A percentile compares a stretch with the other conserved stretches of the same genome.
Evolutionary conservation across 2,329 filamentous ascomycete genomes (phyloP).

Genomic region (Trichoderma cornu-damae): DNA sequence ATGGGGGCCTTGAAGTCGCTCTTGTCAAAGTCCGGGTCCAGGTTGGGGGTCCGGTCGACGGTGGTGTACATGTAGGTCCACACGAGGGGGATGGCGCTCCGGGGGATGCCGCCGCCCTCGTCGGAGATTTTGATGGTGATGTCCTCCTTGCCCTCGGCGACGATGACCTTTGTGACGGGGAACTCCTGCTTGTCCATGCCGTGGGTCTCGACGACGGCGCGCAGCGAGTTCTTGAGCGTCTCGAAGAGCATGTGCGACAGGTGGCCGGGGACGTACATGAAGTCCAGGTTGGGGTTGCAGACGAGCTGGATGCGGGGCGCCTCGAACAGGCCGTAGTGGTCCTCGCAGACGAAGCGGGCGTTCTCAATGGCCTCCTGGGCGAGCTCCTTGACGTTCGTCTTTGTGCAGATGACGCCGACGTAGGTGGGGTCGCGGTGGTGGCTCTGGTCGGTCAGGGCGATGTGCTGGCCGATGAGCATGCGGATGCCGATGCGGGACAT

Average conservation of each 20-base stretch:
- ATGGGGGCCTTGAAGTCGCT: constrained; percentile 99
- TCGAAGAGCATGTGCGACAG: constrained; percentile 99
- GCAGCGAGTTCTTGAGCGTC: constrained; percentile 95
- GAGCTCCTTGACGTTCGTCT: constrained; percentile 91
- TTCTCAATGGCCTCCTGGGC: constrained; percentile 98
- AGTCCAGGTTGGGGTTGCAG: constrained; percentile 88
- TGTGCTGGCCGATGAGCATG: constrained; percentile 98
- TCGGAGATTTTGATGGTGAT: constrained; percentile 99
- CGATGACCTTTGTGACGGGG: constrained; percentile 93
- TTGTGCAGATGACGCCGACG: constrained; percentile 98
- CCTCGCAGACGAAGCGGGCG: constrained; percentile 96
- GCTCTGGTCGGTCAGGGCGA: constrained; percentile 89
- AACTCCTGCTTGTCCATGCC: constrained; percentile 95
- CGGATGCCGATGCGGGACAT: constrained; percentile 99
- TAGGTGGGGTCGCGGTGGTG: constrained; percentile 87
- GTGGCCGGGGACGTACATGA: constrained; percentile 99
- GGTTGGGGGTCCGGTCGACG: constrained; percentile 86
- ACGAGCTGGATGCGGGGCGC: constrained; percentile 95
- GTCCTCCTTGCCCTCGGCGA: constrained; percentile 95
- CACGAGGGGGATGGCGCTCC: constrained; percentile 90
- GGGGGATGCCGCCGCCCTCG: constrained; percentile 91
- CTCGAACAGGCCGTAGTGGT: constrained; percentile 96
- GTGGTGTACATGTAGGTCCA: constrained; percentile 99
- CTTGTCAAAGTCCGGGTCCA: constrained; percentile 98
- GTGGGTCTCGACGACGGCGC: constrained; percentile 92